Evolutionary conservation across 495 filamentous ascomycete species (phyloP).

Genomic region (Opeltia flavorubescens): DNA sequence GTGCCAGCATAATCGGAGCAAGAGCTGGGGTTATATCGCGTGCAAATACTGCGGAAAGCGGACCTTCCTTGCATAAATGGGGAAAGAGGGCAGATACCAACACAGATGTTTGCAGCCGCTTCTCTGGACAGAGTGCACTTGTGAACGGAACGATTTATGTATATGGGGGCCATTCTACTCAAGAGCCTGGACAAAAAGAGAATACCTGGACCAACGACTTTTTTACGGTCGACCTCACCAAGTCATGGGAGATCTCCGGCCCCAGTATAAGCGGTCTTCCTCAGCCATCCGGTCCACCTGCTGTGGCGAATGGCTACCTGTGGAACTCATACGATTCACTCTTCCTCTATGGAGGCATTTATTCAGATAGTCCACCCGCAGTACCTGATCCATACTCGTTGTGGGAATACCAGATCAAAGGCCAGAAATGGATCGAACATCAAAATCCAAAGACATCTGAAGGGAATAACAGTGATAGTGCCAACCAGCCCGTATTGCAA

Average conservation of each 20-base stretch:
- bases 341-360: slow-evolving; percentile 60
- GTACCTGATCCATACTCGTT: slow-evolving; percentile 39
- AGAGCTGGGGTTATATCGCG: slow-evolving; percentile 13
- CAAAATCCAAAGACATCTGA: slow-evolving; percentile 37
- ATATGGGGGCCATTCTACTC: slow-evolving; percentile 54
- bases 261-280: slow-evolving; percentile 47
- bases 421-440: slow-evolving; percentile 46
- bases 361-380: slow-evolving; percentile 41
- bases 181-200: slow-evolving; percentile 31
- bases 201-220: slow-evolving; percentile 64
- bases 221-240: slow-evolving; percentile 48
- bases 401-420: slow-evolving; percentile 52
- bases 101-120: slow-evolving; percentile 49
- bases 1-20: slow-evolving; percentile 11
- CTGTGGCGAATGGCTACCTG: slow-evolving; percentile 54
- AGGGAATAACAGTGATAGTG: slow-evolving; percentile 42
- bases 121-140: slow-evolving; percentile 53
- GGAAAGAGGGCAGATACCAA: slow-evolving; percentile 20
- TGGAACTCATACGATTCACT: slow-evolving; percentile 56
- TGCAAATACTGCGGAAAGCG: not conserved
- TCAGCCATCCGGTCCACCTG: slow-evolving; percentile 51
- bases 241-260: slow-evolving; percentile 48
- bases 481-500: slow-evolving; percentile 39
- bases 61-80: not conserved
- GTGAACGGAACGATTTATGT: slow-evolving; percentile 63